These are phyloP conservation scores for Sutorius australiensis DNA, from an alignment of 768 basidiomycete genomes.

Conservation along the genomic window DNA sequence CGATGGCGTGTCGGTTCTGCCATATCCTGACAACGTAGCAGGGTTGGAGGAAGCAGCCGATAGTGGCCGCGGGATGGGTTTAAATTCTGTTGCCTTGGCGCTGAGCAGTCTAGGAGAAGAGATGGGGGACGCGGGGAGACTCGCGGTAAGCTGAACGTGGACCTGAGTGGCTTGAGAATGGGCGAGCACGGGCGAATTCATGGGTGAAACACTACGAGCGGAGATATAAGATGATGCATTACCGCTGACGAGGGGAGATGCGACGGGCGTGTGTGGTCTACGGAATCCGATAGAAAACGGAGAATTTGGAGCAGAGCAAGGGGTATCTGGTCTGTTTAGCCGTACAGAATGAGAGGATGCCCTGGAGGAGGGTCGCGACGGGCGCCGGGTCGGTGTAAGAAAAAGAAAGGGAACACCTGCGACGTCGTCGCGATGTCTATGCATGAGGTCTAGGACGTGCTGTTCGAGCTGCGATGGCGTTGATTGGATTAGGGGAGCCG, in stretches of 20 bases:
- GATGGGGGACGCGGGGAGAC: slow-evolving; percentile 79
- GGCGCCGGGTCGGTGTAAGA: slow-evolving; percentile 74
- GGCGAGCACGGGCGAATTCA: slow-evolving; percentile 63
- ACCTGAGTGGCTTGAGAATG: slow-evolving; percentile 53
- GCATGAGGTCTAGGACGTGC: slow-evolving; percentile 91
- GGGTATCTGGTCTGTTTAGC: slow-evolving; percentile 73
- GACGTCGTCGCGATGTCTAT: slow-evolving; percentile 85
- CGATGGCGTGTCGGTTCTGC: slow-evolving; percentile 76
- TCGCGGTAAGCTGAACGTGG: slow-evolving; percentile 66
- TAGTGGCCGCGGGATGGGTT: slow-evolving; percentile 76
- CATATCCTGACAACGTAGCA: slow-evolving; percentile 44
- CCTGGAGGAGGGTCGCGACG: slow-evolving; percentile 78
- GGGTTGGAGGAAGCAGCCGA: slow-evolving; percentile 61
- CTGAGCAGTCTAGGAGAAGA: slow-evolving; percentile 83
- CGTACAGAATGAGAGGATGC: slow-evolving; percentile 69
- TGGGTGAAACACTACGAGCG: slow-evolving; percentile 49
- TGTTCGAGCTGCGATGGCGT: slow-evolving; percentile 64
- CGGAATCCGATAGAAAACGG: slow-evolving; percentile 73
- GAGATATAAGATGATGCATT: slow-evolving; percentile 56
- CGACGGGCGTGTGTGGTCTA: slow-evolving; percentile 74
- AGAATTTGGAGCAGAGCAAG: slow-evolving; percentile 69
- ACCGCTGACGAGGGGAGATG: slow-evolving; percentile 69
- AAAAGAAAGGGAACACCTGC: slow-evolving; percentile 80
- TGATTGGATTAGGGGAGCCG: slow-evolving; percentile 17
- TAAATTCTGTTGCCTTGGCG: slow-evolving; percentile 88